These are phyloP conservation scores for Scleroderma citrinum DNA, from an alignment of 768 basidiomycete genomes.

Conservation along the genomic window DNA sequence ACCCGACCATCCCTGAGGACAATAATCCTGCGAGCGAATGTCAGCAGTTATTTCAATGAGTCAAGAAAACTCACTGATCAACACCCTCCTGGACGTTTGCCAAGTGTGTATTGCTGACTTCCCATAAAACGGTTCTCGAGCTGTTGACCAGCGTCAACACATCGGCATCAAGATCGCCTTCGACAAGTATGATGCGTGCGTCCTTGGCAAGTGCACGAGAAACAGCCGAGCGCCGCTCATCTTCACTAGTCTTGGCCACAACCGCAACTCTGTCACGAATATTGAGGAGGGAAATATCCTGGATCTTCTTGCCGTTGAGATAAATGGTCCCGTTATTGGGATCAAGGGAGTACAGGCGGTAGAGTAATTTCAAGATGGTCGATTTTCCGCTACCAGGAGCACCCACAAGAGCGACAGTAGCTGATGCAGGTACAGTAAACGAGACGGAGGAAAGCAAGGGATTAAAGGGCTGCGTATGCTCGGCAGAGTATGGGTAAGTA, in stretches of 20 bases:
- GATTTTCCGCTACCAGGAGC: constrained; percentile 80
- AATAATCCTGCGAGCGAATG: constrained; percentile 55
- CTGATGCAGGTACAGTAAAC: constrained; percentile 83
- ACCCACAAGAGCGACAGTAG: constrained; percentile 86
- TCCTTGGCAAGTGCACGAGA: constrained; percentile 20
- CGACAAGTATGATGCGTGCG: constrained; percentile 21
- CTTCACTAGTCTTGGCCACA: constrained; percentile 71
- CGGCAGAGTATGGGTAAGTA: constrained; percentile 59
- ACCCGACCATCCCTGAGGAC: constrained; percentile 90
- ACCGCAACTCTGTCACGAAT: constrained; percentile 81
- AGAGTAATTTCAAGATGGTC: constrained; percentile 80
- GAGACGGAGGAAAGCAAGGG: constrained; percentile 58
- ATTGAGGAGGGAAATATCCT: constrained; percentile 77
- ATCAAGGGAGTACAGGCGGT: constrained; percentile 86
- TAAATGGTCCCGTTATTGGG: constrained; percentile 75
- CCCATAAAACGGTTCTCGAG: constrained; percentile 25
- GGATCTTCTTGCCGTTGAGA: constrained; percentile 84
- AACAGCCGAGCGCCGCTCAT: constrained; percentile 17
- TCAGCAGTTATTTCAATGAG: background rate
- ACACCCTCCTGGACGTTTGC: constrained; percentile 47
- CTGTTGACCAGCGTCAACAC: constrained; percentile 4
- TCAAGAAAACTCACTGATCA: constrained; percentile 43
- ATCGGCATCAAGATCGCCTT: constrained; percentile 18
- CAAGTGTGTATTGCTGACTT: constrained; percentile 13
- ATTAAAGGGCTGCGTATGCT: constrained; percentile 48